Evolutionary conservation across 768 basidiomycete species (phyloP).

Genomic region (Xerocomus spinulosus): DNA sequence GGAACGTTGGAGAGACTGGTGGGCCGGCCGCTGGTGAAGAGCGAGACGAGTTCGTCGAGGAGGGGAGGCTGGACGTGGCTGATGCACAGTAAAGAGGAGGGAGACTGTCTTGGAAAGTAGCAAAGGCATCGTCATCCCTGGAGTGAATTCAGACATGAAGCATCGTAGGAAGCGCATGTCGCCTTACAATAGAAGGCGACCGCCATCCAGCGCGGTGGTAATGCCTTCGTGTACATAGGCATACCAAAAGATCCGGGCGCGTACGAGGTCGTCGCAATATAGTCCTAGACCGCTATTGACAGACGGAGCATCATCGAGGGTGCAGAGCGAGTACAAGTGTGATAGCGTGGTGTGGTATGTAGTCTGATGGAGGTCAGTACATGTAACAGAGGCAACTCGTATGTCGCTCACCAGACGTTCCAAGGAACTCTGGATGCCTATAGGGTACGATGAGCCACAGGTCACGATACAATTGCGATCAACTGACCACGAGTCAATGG

Average conservation of each 20-base stretch:
- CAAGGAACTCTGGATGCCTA: conserved; percentile 26
- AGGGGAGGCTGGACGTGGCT: conserved; percentile 25
- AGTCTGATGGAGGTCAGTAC: conserved; percentile 33
- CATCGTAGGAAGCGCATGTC: neutral
- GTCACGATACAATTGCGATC: neutral
- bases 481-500: conserved; percentile 79
- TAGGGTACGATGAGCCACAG: conserved; percentile 6
- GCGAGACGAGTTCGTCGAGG: conserved; percentile 32
- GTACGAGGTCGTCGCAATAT: conserved; percentile 56
- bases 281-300: conserved; percentile 47
- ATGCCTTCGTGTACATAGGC: conserved; percentile 83
- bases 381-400: neutral
- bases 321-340: conserved; percentile 78
- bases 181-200: conserved; percentile 73
- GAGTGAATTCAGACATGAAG: conserved; percentile 2
- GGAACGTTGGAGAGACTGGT: conserved; percentile 20
- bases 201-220: conserved; percentile 77
- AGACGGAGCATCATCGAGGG: conserved; percentile 41
- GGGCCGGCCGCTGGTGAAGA: conserved; percentile 30
- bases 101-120: conserved; percentile 63
- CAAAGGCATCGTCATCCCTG: conserved; percentile 74
- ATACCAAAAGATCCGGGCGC: conserved; percentile 87
- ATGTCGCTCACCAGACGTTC: conserved; percentile 20
- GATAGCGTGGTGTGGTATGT: conserved; percentile 80
- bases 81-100: conserved; percentile 37